Evolutionary conservation across 768 basidiomycete genomes (phyloP), one percentile per base, ranked within the genome.

Genomic region (Boletus eberwhitei): DNA sequence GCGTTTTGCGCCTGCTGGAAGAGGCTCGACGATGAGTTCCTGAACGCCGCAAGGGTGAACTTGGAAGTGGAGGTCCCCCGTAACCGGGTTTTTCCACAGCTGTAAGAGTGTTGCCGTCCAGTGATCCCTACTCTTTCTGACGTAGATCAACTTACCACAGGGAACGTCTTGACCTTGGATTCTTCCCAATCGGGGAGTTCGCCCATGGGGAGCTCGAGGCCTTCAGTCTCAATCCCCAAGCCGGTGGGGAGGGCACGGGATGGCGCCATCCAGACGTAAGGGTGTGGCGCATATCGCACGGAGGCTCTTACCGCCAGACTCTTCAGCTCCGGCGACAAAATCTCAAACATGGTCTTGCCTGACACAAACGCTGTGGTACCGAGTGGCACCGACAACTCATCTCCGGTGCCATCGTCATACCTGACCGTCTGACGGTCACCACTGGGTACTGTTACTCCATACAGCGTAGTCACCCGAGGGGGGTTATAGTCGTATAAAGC

Each of bases 71-170:
- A 98, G 78, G 2, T 76, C 75, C 24, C 86, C 85, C 13, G 93
- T 96, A 8, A 83, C 81, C 1, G 93, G 91, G 71, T 95, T 96
- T 78, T 95, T 95, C 94, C 94, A 96, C 8, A 87, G 68, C 87
- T 93, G 31, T 38, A 12, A 46, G 22, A 4, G 17, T 31, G 40
- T 4, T 13, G 50, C 16, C 44, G 31, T 31, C 52, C 24, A 46
- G 35, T 61, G 26, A 53, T 32, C 12, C 11, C 37, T 41, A n/a
- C 29, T 37, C 14, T 24, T 52, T 41, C 31, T 21, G 46, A 22
- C 16, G 44, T 40, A 26, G 41, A 48, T 35, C 36, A 31, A 62
- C 77, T 41, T 55, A 80, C 83, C 59, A 90, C 66, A 26, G 93
- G 91, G 50, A 86, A 77, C 3, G 76, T 75, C 78, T 93, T 90